Conservation (phyloP, 192 early-diverging fungal species). For the Dissophora ornata region DNA sequence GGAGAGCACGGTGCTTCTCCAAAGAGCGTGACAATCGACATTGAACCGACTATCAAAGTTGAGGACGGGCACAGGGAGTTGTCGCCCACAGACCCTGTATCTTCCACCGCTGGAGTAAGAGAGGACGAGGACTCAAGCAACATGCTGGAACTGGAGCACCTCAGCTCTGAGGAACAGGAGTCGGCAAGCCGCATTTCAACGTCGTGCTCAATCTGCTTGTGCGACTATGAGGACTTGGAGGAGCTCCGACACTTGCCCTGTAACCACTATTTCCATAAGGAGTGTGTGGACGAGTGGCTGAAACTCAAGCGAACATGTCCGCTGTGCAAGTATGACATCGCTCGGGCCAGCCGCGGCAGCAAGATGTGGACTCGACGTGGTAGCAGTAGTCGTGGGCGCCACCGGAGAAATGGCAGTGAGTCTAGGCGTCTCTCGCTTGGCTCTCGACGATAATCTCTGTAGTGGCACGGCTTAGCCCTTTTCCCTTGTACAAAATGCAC, state of each 20-base stretch:
- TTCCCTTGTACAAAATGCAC: no score
- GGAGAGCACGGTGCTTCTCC: not conserved
- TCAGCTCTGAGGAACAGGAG: slow-evolving; percentile 13
- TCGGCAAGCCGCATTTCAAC: slow-evolving; percentile 22
- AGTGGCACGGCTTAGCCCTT: no score
- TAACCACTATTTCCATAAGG: slow-evolving; percentile 82
- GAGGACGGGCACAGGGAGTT: no score
- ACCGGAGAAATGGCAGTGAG: not conserved
- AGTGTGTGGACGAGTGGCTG: slow-evolving; percentile 88
- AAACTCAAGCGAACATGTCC: slow-evolving; percentile 80
- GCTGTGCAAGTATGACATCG: slow-evolving; percentile 72
- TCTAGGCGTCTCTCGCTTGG: slow-evolving; percentile 12
- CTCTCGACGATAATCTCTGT: slow-evolving; percentile 6
- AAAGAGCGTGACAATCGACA: not conserved
- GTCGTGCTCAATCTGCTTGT: slow-evolving; percentile 82
- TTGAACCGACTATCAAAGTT: not conserved
- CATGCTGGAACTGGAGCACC: slow-evolving; percentile 3
- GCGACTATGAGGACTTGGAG: slow-evolving; percentile 80
- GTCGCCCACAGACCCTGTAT: no score
- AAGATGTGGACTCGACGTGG: slow-evolving; percentile 12
- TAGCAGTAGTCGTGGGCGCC: not conserved
- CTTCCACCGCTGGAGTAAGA: slow-evolving; percentile 3
- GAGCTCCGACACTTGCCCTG: slow-evolving; percentile 77
- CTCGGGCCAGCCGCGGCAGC: slow-evolving; percentile 27
- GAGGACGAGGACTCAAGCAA: not conserved